A percentile compares a stretch with the other conserved stretches of the same genome.
Evolutionary conservation across 129 eudicot species (phyloP).

Genomic region (Flaveria ramosissima): DNA sequence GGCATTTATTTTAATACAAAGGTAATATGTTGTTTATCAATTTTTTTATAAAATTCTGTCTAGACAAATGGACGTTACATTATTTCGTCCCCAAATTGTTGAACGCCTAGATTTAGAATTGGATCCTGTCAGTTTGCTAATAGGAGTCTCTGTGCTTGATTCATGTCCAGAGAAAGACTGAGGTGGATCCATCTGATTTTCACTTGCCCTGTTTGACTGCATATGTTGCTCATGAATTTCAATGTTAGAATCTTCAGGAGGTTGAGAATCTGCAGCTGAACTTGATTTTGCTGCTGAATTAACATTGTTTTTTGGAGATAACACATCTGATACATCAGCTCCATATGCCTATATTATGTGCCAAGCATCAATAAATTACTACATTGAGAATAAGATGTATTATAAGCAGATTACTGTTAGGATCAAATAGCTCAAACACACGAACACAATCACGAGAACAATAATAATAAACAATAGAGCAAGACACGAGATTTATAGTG

Average conservation of each 20-base stretch:
- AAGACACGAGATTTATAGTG: too few relatives aligned
- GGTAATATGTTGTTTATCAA: constrained; percentile 6
- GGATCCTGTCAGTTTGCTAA: constrained; percentile 47
- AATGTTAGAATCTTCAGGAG: constrained; percentile 36
- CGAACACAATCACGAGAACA: too few relatives aligned
- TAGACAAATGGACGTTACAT: constrained; percentile 47
- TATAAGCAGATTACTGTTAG: too few relatives aligned
- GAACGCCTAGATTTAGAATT: constrained; percentile 61
- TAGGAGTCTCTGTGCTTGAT: constrained; percentile 51
- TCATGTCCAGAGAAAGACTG: constrained; percentile 52
- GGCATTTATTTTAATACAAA: background rate
- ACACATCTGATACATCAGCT: constrained; percentile 70
- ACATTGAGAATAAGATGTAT: background rate
- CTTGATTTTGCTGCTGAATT: constrained; percentile 45
- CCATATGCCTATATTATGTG: constrained; percentile 55
- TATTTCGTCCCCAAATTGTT: constrained; percentile 70
- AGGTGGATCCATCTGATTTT: constrained; percentile 53
- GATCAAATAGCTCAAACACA: too few relatives aligned
- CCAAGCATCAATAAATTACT: constrained; percentile 23
- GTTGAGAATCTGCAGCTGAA: constrained; percentile 41
- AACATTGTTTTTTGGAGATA: constrained; percentile 47
- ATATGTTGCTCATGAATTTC: constrained; percentile 46
- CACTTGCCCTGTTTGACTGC: constrained; percentile 32
- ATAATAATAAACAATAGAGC: too few relatives aligned
- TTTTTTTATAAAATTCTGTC: background rate